Evolutionary conservation across 768 basidiomycete species (phyloP), one percentile per base, ranked within the genome.

Genomic region (Russula brevipes): DNA sequence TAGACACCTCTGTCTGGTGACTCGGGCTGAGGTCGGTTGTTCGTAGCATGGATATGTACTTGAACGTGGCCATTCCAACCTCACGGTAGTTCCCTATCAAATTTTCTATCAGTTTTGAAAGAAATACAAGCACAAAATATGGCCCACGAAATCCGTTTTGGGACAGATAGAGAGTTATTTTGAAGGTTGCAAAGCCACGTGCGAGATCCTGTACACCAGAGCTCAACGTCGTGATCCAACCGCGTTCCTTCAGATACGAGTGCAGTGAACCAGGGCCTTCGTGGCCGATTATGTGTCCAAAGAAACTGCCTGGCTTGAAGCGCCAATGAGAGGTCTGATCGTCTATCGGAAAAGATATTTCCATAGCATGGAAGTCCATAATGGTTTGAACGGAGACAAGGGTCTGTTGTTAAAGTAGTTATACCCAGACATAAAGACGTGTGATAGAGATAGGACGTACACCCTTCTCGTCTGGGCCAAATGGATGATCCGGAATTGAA

Each of bases 231-330:
- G 87, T 92, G 42, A 89, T 81, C 93, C 94, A 96, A 2, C 92
- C 91, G 70, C 88, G 89, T 65, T 80, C 79, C 76, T 96, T 98
- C 60, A 99, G 80, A 72, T 94, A 93, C 0, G 94, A 91, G 69
- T 91, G 82, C 36, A 98, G 76, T 0, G 96, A 98, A 1, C 96
- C 96, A 41, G 88, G 85, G 1, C 94, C 94, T 75, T 98, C 94
- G 71, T 98, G 93, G 0, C 94, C 94, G 38, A 94, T 75, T 70
- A 96, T 86, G 71, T 94, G 90, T 4, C 85, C 80, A 30, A 98
- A 71, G 73, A 91, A 88, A 59, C 82, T 73, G 5, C 79, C 83
- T 4, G 95, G 94, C 75, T 95, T 89, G 73, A 85, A 77, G 69
- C 85, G 82, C 91, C 92, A 84, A 69, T 85, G 73, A 60, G 81